Evolutionary conservation across 2,329 filamentous ascomycete genomes (phyloP).

Genomic region (Gyromitra esculenta): DNA sequence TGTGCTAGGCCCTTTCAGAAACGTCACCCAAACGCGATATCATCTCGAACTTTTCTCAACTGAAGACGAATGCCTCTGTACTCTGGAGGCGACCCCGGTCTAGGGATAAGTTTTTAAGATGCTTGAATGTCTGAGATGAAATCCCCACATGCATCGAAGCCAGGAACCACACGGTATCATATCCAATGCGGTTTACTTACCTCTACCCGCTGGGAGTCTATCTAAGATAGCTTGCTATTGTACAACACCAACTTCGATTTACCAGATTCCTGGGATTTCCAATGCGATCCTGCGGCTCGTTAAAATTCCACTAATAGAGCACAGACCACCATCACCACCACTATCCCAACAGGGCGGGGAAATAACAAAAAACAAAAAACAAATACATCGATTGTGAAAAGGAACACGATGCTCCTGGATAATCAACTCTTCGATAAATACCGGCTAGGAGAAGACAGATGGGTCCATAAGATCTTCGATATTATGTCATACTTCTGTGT

Average conservation of each 20-base stretch:
- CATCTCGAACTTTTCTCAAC: slow-evolving; percentile 19
- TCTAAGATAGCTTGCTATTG: not conserved
- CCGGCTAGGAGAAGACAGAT: not conserved
- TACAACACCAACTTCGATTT: slow-evolving; percentile 11
- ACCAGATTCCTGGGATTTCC: slow-evolving; percentile 30
- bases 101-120: not conserved
- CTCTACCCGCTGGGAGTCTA: not conserved
- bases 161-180: not conserved
- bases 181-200: slow-evolving; percentile 12
- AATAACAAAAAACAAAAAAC: not conserved
- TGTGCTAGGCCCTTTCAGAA: slow-evolving; percentile 19
- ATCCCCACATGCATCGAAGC: not conserved
- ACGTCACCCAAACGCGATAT: slow-evolving; percentile 26
- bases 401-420: slow-evolving; percentile 30
- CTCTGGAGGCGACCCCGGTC: slow-evolving; percentile 4
- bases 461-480: not conserved
- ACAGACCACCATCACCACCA: slow-evolving; percentile 27
- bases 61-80: slow-evolving; percentile 24
- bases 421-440: slow-evolving; percentile 1
- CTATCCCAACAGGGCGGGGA: not conserved
- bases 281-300: slow-evolving; percentile 5
- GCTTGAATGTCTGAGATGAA: not conserved
- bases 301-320: slow-evolving; percentile 15
- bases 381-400: slow-evolving; percentile 1
- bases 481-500: slow-evolving; percentile 3